Evolutionary conservation across 768 basidiomycete genomes (phyloP).

Genomic region (Mrakia frigida): DNA sequence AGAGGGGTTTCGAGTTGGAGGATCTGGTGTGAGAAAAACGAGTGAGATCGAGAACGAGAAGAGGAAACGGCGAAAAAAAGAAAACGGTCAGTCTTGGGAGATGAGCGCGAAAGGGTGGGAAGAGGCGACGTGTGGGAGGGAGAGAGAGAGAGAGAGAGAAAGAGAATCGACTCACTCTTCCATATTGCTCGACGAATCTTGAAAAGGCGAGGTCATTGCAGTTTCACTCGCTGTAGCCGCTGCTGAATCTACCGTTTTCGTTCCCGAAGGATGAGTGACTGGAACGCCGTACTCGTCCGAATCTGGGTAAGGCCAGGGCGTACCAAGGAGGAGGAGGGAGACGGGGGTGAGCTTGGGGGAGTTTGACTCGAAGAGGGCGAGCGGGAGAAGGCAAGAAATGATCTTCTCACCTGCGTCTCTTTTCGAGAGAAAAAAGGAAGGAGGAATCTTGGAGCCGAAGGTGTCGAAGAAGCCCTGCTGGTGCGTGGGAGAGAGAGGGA

Average conservation of each 20-base stretch:
- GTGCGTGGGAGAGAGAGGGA: no score
- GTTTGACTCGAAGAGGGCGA: neutral
- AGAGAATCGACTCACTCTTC: neutral
- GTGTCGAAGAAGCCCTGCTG: no score
- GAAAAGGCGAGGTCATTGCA: neutral
- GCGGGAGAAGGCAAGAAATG: no score
- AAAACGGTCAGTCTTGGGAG: neutral
- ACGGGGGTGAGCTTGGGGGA: neutral
- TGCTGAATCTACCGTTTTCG: neutral
- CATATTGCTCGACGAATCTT: neutral
- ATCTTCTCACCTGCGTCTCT: no score
- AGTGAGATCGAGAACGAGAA: neutral
- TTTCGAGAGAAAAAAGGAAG: no score
- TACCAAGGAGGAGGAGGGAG: neutral
- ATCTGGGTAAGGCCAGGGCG: neutral
- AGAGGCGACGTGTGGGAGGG: neutral
- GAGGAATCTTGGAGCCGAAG: no score
- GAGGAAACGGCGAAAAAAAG: neutral
- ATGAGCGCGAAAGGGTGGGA: neutral
- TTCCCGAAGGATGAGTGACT: neutral
- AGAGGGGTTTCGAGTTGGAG: neutral
- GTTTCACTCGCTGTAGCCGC: neutral
- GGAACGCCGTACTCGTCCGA: neutral
- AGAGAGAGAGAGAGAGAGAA: neutral
- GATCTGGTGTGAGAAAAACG: no score